Conservation (phyloP, 495 filamentous ascomycete species). For the Annulohypoxylon bovei region DNA sequence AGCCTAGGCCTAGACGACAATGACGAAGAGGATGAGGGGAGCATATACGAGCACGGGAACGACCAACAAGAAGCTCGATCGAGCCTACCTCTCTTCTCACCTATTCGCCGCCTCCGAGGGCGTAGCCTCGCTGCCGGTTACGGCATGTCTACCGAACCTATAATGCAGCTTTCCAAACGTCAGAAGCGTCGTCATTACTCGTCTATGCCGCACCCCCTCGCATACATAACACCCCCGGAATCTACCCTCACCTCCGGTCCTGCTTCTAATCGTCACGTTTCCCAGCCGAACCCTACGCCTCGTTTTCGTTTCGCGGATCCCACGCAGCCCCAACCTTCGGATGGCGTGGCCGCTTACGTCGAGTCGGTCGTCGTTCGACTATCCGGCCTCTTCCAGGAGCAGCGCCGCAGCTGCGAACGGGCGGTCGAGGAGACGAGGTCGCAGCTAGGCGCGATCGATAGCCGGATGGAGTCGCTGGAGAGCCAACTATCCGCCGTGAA, state of each 20-base stretch:
- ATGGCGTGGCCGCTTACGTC: background rate
- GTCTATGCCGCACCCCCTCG: background rate
- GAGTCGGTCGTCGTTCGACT: background rate
- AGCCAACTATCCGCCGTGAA: background rate
- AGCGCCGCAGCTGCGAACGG: background rate
- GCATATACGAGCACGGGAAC: background rate
- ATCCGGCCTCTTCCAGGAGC: background rate
- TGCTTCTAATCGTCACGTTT: background rate
- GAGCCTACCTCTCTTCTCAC: background rate
- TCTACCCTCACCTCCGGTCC: background rate
- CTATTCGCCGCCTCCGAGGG: background rate
- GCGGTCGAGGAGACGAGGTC: background rate
- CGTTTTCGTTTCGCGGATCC: background rate
- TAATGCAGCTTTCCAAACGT: background rate
- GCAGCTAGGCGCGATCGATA: background rate
- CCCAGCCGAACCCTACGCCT: background rate
- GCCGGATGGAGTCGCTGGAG: background rate
- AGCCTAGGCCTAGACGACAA: background rate
- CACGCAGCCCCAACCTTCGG: background rate
- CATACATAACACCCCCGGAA: constrained; percentile 1
- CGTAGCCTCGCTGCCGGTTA: background rate
- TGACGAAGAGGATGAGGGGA: background rate
- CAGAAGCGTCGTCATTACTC: constrained; percentile 1
- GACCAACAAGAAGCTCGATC: background rate
- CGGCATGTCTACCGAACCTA: background rate